A percentile compares a stretch with the other conserved stretches of the same genome.
Evolutionary conservation across 129 eudicot species (phyloP).

Genomic region (Chrysanthemum lavandulifolium): DNA sequence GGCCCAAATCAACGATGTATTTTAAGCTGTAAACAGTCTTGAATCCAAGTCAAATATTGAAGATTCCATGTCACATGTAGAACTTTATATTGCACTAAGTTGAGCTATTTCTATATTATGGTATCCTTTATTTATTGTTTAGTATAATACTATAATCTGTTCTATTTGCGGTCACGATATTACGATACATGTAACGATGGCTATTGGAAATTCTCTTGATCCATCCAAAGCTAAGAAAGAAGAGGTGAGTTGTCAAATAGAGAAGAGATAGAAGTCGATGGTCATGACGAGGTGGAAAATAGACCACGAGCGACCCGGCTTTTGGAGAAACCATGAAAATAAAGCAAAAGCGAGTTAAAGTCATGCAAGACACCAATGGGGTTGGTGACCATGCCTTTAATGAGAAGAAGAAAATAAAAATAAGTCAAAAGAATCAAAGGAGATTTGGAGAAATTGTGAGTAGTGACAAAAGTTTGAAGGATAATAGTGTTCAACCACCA

Average conservation of each 20-base stretch:
- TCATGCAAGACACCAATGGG: slow-evolving; percentile 1
- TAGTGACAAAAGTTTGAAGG: slow-evolving; percentile 8
- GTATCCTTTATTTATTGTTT: background rate
- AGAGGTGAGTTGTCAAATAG: slow-evolving; percentile 81
- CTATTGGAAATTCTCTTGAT: slow-evolving; percentile 45
- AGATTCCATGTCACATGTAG: slow-evolving; percentile 49
- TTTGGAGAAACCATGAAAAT: too few relatives aligned
- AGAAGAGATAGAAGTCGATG: slow-evolving; percentile 66
- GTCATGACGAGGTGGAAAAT: slow-evolving; percentile 61
- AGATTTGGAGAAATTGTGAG: slow-evolving; percentile 12
- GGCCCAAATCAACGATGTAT: background rate
- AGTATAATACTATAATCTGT: background rate
- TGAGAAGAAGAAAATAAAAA: slow-evolving; percentile 27
- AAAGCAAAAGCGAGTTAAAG: background rate
- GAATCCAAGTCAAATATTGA: slow-evolving; percentile 45
- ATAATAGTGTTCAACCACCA: slow-evolving; percentile 22
- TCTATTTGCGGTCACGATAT: slow-evolving; percentile 44
- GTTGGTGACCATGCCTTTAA: background rate
- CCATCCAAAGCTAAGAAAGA: slow-evolving; percentile 78
- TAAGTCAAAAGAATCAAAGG: slow-evolving; percentile 17
- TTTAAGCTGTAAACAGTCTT: slow-evolving; percentile 40
- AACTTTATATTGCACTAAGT: slow-evolving; percentile 4
- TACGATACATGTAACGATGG: slow-evolving; percentile 31
- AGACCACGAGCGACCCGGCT: slow-evolving; percentile 10
- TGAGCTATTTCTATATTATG: background rate